Conservation (phyloP, 106 monocot species). For the Triglochin maritima region DNA sequence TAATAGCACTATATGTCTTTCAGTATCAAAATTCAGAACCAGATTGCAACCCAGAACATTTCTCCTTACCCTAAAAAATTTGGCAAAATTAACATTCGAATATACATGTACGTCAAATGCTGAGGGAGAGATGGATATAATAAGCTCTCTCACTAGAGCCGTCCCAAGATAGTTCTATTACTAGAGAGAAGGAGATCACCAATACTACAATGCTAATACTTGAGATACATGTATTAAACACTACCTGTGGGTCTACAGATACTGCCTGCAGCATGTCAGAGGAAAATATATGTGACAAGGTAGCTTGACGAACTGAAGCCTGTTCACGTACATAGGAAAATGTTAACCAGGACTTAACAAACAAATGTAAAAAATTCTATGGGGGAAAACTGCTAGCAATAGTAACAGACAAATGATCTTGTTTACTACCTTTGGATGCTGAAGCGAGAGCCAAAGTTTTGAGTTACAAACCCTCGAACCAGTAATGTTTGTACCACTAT, state of each 20-base stretch:
- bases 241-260: conserved; percentile 34
- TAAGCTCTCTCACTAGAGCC: too few species aligned
- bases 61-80: too few species aligned
- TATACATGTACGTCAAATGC: too few species aligned
- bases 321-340: conserved; percentile 6
- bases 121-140: too few species aligned
- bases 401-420: background rate
- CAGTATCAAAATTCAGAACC: too few species aligned
- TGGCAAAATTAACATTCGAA: too few species aligned
- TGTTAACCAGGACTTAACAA: background rate
- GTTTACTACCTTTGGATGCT: conserved; percentile 70
- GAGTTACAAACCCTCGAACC: conserved; percentile 33
- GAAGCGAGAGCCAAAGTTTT: conserved; percentile 70
- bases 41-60: too few species aligned
- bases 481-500: conserved; percentile 29
- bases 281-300: conserved; percentile 46
- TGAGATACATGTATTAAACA: background rate
- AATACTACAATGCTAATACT: too few species aligned
- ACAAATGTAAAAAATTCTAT: background rate
- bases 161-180: too few species aligned
- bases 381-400: background rate
- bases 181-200: too few species aligned
- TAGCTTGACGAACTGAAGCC: conserved; percentile 55
- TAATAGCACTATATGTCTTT: too few species aligned
- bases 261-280: conserved; percentile 32